These are phyloP conservation scores for Pouteria campechiana DNA, from an alignment of 179 eudicot genomes.

Conservation along the genomic window DNA sequence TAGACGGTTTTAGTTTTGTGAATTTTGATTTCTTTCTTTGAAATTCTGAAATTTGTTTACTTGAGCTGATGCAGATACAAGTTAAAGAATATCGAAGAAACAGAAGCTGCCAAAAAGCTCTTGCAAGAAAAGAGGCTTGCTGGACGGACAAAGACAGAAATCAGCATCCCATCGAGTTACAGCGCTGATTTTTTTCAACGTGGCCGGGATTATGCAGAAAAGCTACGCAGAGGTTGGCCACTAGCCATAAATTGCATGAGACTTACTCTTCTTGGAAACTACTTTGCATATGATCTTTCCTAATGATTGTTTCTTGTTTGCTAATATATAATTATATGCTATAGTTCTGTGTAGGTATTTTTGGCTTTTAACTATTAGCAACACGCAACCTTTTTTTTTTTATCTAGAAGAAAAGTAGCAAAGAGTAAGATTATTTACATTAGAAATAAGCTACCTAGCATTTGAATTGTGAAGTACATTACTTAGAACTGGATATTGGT, in stretches of 20 bases:
- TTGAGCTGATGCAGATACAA: slow-evolving; percentile 48
- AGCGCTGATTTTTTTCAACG: slow-evolving; percentile 91
- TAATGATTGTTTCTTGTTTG: neutral
- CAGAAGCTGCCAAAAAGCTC: slow-evolving; percentile 94
- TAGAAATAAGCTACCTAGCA: no score
- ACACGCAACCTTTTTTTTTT: no score
- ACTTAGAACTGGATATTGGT: no score
- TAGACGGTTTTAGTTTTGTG: no score
- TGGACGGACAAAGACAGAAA: slow-evolving; percentile 58
- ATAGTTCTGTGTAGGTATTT: neutral
- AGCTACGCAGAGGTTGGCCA: slow-evolving; percentile 73
- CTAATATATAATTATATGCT: neutral
- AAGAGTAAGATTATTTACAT: no score
- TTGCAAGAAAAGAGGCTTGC: slow-evolving; percentile 83
- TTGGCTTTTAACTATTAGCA: no score
- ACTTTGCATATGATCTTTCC: no score
- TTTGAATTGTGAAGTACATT: no score
- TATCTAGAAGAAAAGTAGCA: no score
- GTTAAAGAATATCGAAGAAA: slow-evolving; percentile 89
- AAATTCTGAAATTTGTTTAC: neutral
- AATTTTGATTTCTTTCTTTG: neutral
- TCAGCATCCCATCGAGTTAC: slow-evolving; percentile 63
- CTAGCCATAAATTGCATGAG: neutral
- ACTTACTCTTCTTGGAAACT: no score
- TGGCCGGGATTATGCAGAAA: slow-evolving; percentile 92